phyloP scores from a whole-genome alignment of 306 rosid genomes.

The Cucumis hystrix region DNA sequence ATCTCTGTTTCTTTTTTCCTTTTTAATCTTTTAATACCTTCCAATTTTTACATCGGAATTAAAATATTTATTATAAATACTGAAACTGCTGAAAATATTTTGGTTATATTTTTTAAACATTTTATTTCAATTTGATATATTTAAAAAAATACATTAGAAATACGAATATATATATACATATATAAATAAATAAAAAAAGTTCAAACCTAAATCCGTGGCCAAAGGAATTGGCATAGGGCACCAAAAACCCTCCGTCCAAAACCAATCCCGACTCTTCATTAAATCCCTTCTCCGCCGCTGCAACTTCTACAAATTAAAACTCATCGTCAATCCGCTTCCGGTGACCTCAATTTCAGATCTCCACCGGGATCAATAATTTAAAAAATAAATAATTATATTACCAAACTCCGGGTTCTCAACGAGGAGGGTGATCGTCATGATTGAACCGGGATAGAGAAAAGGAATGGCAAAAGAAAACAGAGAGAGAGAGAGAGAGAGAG shows the following conservation, averaged over 20 bases:
- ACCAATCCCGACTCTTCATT: conserved; percentile 33
- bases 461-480: neutral
- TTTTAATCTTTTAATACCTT: too few relatives aligned
- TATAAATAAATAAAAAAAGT: too few relatives aligned
- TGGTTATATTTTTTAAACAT: too few relatives aligned
- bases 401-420: conserved; percentile 36
- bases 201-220: conserved; percentile 70
- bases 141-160: too few relatives aligned
- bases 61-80: too few relatives aligned
- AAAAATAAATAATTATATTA: conserved; percentile 2
- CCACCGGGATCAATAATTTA: neutral
- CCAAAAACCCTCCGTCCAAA: conserved; percentile 48
- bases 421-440: conserved; percentile 46
- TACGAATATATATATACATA: too few relatives aligned
- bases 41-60: too few relatives aligned
- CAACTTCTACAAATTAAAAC: neutral
- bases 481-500: too few relatives aligned
- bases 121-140: too few relatives aligned
- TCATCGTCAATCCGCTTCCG: neutral
- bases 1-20: too few relatives aligned
- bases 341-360: neutral
- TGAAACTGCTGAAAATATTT: too few relatives aligned
- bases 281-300: conserved; percentile 26
- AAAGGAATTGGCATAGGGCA: conserved; percentile 55
- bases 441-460: neutral